Percentiles rank a stretch among this genome's conserved stretches.
Conservation (phyloP, 805 yeast species). For the Wickerhamomyces sydowiorum region DNA sequence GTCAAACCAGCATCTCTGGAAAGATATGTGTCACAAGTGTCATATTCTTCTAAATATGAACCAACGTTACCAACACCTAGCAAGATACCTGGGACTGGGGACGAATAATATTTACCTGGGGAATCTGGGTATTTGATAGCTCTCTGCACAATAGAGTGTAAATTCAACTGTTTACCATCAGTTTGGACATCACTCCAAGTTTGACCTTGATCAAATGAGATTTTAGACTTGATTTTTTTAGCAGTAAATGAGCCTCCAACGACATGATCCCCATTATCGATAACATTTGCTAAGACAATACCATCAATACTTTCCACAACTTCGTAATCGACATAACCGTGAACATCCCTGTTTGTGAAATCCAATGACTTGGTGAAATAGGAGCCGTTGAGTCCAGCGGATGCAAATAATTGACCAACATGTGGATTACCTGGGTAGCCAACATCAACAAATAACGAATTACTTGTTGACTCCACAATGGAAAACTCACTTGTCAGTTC, state of each 20-base stretch:
- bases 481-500: constrained; percentile 20
- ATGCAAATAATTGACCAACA: constrained; percentile 26
- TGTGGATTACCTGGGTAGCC: constrained; percentile 10
- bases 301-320: constrained; percentile 51
- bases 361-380: constrained; percentile 40
- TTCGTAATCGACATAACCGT: constrained; percentile 30
- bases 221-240: constrained; percentile 18
- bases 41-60: constrained; percentile 14
- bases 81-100: constrained; percentile 39
- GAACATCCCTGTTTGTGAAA: constrained; percentile 28
- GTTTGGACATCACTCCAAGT: constrained; percentile 26
- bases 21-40: constrained; percentile 44
- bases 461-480: constrained; percentile 30
- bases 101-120: constrained; percentile 28
- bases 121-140: constrained; percentile 13
- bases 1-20: constrained; percentile 76
- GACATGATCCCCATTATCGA: constrained; percentile 14
- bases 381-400: constrained; percentile 46
- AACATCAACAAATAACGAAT: constrained; percentile 36
- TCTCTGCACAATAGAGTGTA: constrained; percentile 29
- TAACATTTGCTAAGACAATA: constrained; percentile 46
- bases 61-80: constrained; percentile 39
- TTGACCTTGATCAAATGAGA: constrained; percentile 33
- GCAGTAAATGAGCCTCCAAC: constrained; percentile 7
- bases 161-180: constrained; percentile 30